A percentile compares a stretch with the other conserved stretches of the same genome.
Evolutionary conservation across 305 asterid genomes (phyloP).

Genomic region (Fraxinus sp.): DNA sequence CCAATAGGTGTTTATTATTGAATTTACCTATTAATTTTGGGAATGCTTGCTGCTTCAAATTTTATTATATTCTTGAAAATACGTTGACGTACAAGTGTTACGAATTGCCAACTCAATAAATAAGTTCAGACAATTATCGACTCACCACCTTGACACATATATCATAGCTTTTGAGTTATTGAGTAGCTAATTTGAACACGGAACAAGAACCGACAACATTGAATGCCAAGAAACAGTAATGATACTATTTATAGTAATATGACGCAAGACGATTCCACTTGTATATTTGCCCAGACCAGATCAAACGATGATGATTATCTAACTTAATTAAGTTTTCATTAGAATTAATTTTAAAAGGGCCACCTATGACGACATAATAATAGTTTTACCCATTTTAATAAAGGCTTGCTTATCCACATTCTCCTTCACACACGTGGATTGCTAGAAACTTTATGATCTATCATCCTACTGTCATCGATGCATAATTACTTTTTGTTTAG

Average conservation of each 20-base stretch:
- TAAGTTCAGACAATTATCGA: neutral
- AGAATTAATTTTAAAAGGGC: neutral
- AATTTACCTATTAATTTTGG: neutral
- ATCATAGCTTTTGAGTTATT: neutral
- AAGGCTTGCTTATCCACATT: neutral
- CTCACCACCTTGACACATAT: neutral
- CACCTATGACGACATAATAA: neutral
- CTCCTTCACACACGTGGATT: neutral
- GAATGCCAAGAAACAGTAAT: neutral
- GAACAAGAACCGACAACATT: neutral
- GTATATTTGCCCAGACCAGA: neutral
- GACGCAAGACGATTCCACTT: neutral
- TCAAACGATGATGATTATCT: neutral
- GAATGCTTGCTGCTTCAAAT: neutral
- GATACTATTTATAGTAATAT: neutral
- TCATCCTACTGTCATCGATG: neutral
- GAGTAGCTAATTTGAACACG: neutral
- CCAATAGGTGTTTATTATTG: neutral
- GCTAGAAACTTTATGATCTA: neutral
- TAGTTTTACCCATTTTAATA: neutral
- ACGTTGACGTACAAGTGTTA: neutral
- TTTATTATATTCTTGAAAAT: neutral
- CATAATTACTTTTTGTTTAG: neutral
- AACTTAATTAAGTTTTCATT: neutral
- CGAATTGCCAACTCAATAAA: neutral